Evolutionary conservation across 129 eudicot species (phyloP).

Genomic region (Lactuca sativa): DNA sequence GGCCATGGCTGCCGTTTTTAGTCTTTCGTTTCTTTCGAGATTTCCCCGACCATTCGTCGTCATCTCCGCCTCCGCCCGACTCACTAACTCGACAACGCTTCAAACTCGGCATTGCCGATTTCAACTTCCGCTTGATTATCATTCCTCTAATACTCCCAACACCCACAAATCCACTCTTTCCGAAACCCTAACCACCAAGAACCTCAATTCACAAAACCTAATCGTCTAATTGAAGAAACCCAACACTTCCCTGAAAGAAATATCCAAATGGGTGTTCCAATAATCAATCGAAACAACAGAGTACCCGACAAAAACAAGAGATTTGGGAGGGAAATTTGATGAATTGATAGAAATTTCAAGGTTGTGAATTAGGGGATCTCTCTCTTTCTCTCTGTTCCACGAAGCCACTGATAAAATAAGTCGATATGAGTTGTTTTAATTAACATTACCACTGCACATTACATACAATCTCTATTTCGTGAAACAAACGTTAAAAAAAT

Average conservation of each 20-base stretch:
- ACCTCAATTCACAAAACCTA: constrained; percentile 41
- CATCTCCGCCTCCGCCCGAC: constrained; percentile 52
- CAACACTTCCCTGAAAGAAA: neutral
- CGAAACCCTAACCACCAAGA: constrained; percentile 38
- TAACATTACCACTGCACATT: neutral
- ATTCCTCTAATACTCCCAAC: constrained; percentile 22
- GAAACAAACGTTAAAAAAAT: constrained; percentile 23
- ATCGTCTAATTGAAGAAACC: constrained; percentile 7
- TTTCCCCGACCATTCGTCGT: constrained; percentile 48
- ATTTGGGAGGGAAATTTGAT: constrained; percentile 31
- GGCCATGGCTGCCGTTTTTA: constrained; percentile 33
- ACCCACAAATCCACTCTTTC: neutral
- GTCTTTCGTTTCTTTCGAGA: constrained; percentile 46
- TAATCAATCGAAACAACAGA: constrained; percentile 16
- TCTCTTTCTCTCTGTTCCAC: constrained; percentile 31
- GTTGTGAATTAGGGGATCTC: constrained; percentile 38
- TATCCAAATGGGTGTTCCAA: constrained; percentile 9
- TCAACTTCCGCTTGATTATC: constrained; percentile 88
- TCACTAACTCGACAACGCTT: constrained; percentile 71
- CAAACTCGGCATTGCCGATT: constrained; percentile 95
- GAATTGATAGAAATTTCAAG: constrained; percentile 4
- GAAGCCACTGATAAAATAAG: constrained; percentile 34
- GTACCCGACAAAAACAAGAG: neutral
- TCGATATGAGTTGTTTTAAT: constrained; percentile 21
- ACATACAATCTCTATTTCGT: constrained; percentile 20